Evolutionary conservation across 2,329 filamentous ascomycete species (phyloP), one percentile per base, ranked within the genome.

Genomic region (Aureobasidium zeae): DNA sequence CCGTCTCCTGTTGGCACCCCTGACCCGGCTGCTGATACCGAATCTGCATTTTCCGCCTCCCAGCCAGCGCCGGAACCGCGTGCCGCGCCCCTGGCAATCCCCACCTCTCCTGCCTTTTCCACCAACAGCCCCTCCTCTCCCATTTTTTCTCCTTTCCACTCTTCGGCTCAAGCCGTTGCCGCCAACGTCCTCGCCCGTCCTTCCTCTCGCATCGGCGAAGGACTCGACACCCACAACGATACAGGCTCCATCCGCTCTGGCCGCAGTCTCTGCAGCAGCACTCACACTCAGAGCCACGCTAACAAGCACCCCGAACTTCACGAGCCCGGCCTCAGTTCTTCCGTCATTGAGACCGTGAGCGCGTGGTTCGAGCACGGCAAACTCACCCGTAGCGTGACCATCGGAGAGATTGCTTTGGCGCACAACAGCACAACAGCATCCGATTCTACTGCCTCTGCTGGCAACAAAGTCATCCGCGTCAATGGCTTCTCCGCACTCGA

Each of bases 211-310:
- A 44, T 33, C 22, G 51, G 52, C 22, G 51, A 55, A 12, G n/a
- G n/a, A n/a, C n/a, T n/a, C n/a, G n/a, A n/a, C n/a, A 52, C 66
- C 16, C 38, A 47, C 10, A 20, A 86, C 12, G 91, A 98, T 60
- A 87, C 85, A 3, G 86, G 89, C 45, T 96, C 91, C 1, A 82
- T 96, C 48, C 81, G 88, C 36, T 98, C 91, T 2, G 83, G 83
- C 2, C 84, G 86, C 51, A 94, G 87, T 2, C 66, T 89, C 30
- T 79, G 78, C 48, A 77, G 72, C 52, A 77, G 79, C 32, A n/a
- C n/a, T n/a, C n/a, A n/a, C n/a, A n/a, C n/a, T n/a, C 67, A 81
- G 31, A 73, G 73, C 3, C 76, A 83, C 52, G 62, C 57, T n/a
- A 68, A 77, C 39, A 81, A 79, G 55, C 91, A 98, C 59, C 81